Evolutionary conservation across 768 basidiomycete genomes (phyloP).

Genomic region (Panus rudis): DNA sequence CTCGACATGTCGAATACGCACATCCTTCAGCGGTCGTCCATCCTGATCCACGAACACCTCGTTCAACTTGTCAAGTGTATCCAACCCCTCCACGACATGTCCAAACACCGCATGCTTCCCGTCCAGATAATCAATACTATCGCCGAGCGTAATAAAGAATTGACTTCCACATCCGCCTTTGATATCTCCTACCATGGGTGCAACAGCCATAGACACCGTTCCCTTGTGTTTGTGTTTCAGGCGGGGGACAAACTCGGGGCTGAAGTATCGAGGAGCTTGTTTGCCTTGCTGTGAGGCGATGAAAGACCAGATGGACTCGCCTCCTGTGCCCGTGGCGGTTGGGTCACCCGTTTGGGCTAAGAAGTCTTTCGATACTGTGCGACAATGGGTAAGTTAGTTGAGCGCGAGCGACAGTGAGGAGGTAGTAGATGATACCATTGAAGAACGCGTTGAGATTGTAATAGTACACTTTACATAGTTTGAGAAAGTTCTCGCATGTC

Average conservation of each 20-base stretch:
- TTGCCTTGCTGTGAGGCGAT: slow-evolving; percentile 42
- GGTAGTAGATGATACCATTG: slow-evolving; percentile 55
- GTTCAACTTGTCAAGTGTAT: slow-evolving; percentile 88
- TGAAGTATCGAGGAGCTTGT: slow-evolving; percentile 67
- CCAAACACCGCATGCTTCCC: slow-evolving; percentile 92
- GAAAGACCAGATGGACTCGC: slow-evolving; percentile 82
- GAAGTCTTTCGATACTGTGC: slow-evolving; percentile 92
- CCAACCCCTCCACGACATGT: slow-evolving; percentile 88
- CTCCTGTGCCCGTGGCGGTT: slow-evolving; percentile 89
- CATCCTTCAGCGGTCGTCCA: slow-evolving; percentile 88
- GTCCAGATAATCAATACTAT: slow-evolving; percentile 92
- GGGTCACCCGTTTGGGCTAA: slow-evolving; percentile 97
- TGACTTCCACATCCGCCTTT: slow-evolving; percentile 86
- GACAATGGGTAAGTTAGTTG: not conserved
- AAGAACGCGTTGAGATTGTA: slow-evolving; percentile 98
- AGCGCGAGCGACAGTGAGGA: not conserved
- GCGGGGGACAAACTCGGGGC: slow-evolving; percentile 72
- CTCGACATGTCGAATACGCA: slow-evolving; percentile 92
- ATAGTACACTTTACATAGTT: slow-evolving; percentile 95
- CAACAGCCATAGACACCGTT: slow-evolving; percentile 96
- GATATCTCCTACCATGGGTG: slow-evolving; percentile 61
- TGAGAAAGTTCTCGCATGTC: slow-evolving; percentile 93
- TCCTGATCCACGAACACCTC: slow-evolving; percentile 86
- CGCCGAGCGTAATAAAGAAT: slow-evolving; percentile 91
- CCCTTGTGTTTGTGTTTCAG: slow-evolving; percentile 83